Percentiles rank a stretch among this genome's conserved stretches.
These are phyloP conservation scores for Camellia granthamiana DNA, from an alignment of 148 eudicot genomes.

Conservation along the genomic window DNA sequence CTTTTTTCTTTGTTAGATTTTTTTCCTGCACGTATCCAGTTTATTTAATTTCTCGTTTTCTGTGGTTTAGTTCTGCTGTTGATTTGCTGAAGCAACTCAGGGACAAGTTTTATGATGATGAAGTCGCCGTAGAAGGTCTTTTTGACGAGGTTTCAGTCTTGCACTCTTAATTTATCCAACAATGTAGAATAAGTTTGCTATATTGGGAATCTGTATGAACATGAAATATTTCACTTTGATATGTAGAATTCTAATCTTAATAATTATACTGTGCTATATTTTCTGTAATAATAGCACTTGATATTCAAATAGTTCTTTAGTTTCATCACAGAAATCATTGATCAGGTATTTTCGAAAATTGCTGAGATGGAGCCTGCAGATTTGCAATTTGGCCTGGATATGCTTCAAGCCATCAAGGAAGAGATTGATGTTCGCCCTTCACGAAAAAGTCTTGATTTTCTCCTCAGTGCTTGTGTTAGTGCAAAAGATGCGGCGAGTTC, in stretches of 20 bases:
- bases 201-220: background rate
- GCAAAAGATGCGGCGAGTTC: conserved; percentile 61
- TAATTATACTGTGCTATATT: background rate
- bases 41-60: conserved; percentile 11
- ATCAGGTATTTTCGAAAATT: conserved; percentile 61
- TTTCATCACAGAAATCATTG: conserved; percentile 14
- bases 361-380: conserved; percentile 59
- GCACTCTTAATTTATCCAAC: background rate
- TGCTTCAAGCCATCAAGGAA: conserved; percentile 69
- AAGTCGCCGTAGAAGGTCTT: conserved; percentile 51
- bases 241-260: background rate
- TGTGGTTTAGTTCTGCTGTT: conserved; percentile 47
- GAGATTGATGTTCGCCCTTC: conserved; percentile 71
- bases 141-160: conserved; percentile 66
- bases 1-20: background rate
- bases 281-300: background rate
- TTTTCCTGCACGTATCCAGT: background rate
- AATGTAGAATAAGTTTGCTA: background rate
- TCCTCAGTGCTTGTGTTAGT: conserved; percentile 68
- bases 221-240: no score
- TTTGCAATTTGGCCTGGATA: conserved; percentile 57
- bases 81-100: conserved; percentile 66
- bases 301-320: background rate
- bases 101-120: conserved; percentile 42
- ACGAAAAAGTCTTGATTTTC: conserved; percentile 83